phyloP scores from a whole-genome alignment of 2,329 filamentous ascomycete species.

The Ophiostoma tasmaniense region DNA sequence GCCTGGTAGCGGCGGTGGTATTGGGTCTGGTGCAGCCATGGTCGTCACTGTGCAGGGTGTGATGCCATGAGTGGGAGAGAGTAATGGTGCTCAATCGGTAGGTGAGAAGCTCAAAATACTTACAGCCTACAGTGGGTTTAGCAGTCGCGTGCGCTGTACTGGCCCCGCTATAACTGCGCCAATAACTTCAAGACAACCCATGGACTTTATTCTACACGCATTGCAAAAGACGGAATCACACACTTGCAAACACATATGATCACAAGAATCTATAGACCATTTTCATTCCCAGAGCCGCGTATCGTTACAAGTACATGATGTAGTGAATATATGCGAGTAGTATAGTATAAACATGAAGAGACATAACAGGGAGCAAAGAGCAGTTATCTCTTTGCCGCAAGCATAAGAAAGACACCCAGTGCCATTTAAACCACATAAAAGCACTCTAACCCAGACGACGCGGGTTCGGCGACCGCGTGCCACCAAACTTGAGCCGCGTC shows the following conservation, averaged over 20 bases:
- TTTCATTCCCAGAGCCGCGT: conserved; percentile 2
- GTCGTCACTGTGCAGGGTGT: conserved; percentile 6
- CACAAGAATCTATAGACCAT: not conserved
- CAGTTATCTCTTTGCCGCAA: not conserved
- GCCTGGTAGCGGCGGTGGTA: not conserved
- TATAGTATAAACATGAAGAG: conserved; percentile 2
- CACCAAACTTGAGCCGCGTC: conserved; percentile 92
- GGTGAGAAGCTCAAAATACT: not conserved
- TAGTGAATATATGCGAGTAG: not conserved
- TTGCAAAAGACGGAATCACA: not conserved
- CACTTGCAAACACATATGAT: not conserved
- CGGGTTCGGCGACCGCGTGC: conserved; percentile 73
- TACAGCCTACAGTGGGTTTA: conserved; percentile 1
- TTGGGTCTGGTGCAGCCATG: conserved; percentile 11
- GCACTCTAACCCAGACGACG: conserved; percentile 61
- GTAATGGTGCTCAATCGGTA: not conserved
- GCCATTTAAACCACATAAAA: too few species aligned
- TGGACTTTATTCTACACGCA: too few species aligned
- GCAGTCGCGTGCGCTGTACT: not conserved
- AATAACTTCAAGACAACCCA: too few species aligned
- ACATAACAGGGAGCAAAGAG: not conserved
- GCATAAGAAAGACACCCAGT: too few species aligned
- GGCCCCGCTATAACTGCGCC: not conserved
- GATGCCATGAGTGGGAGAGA: not conserved
- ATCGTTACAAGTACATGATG: conserved; percentile 9